Base-by-base conservation (phyloP, 257 asterid genomes). In the Nyctanthes arbortristis region DNA sequence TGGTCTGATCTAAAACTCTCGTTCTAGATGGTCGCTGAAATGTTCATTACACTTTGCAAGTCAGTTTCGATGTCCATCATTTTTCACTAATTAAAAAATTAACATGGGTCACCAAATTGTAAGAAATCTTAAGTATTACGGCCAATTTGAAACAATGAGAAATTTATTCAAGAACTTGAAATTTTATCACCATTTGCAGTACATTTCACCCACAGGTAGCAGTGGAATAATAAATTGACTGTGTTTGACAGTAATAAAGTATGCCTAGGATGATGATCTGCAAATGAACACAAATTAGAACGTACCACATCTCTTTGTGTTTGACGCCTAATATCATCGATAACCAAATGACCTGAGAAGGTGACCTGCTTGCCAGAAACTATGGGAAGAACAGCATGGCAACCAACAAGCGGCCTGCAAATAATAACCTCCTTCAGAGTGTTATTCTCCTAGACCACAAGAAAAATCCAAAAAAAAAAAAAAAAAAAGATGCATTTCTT, bases 371-470 rank as follows among this genome's bases (percentile, higher is more conserved):
- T 85, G 33, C 75, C 85, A 0, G 37, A 65, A 37, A 11, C 45
- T 63, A 75, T 73, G 39, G 91, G 92, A 62, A 83, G 72, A 75
- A 64, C 68, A 34, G 73, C 86, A 64, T 43, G 63, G 73, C 79
- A 49, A 57, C 78, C 92, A 22, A 88, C 83, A 47, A 93, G 78
- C 54, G 89, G 96, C 89, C 98, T 93, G 83, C 74, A 74, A 77
- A 73, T 30, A 75, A 32, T 59, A 70, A 39, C 43, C 49, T 11
- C 30, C 18, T 62, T 66, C 72, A 69, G 39, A 18, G 47, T 27
- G 36, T 37, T 63, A 32, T 63, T 20, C 63, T 27, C 45, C 64
- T 58, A 40, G 25, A 9, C 37, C 22, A 66, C n/a, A 66, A 3
- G 39, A 32, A 25, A 18, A 18, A 47, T 47, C 7, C 20, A 47